A percentile compares a stretch with the other conserved stretches of the same genome.
Evolutionary conservation across 345 rosid species (phyloP).

Genomic region (Gossypium anomalum): DNA sequence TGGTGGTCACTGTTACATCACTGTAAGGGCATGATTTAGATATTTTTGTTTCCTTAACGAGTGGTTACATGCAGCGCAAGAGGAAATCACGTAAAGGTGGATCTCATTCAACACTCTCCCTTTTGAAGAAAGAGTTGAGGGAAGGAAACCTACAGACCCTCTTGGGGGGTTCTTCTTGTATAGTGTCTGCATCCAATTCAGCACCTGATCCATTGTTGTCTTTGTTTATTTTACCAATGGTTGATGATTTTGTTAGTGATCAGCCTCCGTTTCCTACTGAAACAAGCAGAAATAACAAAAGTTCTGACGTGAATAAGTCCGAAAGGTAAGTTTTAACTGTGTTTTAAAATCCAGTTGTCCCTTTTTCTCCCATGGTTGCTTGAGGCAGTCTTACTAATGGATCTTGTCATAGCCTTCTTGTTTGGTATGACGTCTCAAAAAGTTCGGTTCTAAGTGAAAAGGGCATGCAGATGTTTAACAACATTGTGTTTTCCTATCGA

Average conservation of each 20-base stretch:
- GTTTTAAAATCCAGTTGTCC: not conserved
- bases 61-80: constrained; percentile 74
- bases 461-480: not conserved
- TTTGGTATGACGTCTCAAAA: not conserved
- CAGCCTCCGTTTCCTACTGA: constrained; percentile 44
- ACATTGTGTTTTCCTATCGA: no score
- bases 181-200: constrained; percentile 59
- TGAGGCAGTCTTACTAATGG: not conserved
- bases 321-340: constrained; percentile 41
- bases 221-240: constrained; percentile 75
- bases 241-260: constrained; percentile 43
- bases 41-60: constrained; percentile 49
- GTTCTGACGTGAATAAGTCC: constrained; percentile 29
- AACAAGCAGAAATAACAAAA: constrained; percentile 45
- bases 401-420: not conserved
- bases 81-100: constrained; percentile 86
- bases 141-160: constrained; percentile 83
- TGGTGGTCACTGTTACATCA: not conserved
- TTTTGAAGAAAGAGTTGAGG: constrained; percentile 76
- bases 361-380: not conserved
- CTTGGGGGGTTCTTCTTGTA: constrained; percentile 64
- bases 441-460: not conserved
- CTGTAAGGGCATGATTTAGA: not conserved
- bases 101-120: constrained; percentile 66
- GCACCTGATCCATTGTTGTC: constrained; percentile 88